Evolutionary conservation across 768 basidiomycete genomes (phyloP).

Genomic region (Leccinum subgranulosum): DNA sequence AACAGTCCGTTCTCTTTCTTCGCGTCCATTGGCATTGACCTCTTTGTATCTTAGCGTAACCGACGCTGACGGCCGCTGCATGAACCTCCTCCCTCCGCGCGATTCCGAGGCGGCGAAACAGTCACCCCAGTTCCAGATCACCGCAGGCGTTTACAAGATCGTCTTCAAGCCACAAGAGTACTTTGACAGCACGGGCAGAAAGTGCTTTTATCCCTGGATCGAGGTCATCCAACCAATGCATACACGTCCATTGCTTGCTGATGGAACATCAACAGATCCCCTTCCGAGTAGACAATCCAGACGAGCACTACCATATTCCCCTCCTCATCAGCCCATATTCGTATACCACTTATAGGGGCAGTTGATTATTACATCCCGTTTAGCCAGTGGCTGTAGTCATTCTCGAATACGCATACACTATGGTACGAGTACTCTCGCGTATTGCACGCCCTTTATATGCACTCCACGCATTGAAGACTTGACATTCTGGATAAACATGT

Average conservation of each 20-base stretch:
- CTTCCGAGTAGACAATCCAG: constrained; percentile 67
- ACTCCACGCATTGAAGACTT: constrained; percentile 84
- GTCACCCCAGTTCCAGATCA: constrained; percentile 41
- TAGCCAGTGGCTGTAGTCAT: constrained; percentile 8
- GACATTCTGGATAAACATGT: constrained; percentile 82
- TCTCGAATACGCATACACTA: constrained; percentile 20
- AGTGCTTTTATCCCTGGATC: constrained; percentile 87
- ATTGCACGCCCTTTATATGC: constrained; percentile 72
- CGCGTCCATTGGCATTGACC: neutral
- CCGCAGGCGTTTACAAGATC: constrained; percentile 68
- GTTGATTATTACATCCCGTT: constrained; percentile 37
- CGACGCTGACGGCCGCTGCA: constrained; percentile 79
- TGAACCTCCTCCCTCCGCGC: constrained; percentile 61
- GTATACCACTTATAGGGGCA: constrained; percentile 92
- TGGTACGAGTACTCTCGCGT: constrained; percentile 67
- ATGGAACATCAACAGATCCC: constrained; percentile 53
- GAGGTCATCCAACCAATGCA: constrained; percentile 52
- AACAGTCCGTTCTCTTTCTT: constrained; percentile 49
- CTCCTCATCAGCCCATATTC: constrained; percentile 90
- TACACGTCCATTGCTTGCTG: constrained; percentile 1
- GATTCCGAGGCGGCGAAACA: constrained; percentile 43
- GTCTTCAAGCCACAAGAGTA: constrained; percentile 82
- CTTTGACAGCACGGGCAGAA: constrained; percentile 59
- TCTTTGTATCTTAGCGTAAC: constrained; percentile 51
- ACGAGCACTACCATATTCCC: constrained; percentile 89